Percentiles rank a stretch among this genome's conserved stretches.
These are phyloP conservation scores for Spathaspora hagerdaliae DNA, from an alignment of 805 yeast genomes.

Conservation along the genomic window DNA sequence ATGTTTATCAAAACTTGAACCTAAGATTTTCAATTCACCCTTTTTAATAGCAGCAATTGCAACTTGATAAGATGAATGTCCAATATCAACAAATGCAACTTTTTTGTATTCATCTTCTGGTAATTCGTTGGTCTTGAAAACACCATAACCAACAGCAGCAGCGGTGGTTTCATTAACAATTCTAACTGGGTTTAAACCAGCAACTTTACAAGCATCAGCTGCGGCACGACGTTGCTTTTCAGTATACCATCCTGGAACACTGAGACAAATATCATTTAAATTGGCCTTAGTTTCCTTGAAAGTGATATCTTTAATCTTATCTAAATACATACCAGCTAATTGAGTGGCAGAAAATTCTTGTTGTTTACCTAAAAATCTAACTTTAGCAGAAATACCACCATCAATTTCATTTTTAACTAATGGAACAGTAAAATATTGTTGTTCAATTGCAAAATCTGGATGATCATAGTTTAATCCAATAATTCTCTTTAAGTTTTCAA, in stretches of 20 bases:
- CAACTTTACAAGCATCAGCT: constrained; percentile 90
- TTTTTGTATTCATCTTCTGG: constrained; percentile 91
- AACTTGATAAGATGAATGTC: constrained; percentile 93
- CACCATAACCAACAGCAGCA: constrained; percentile 99
- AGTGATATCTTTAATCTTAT: constrained; percentile 82
- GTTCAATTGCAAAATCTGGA: constrained; percentile 74
- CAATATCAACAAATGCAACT: constrained; percentile 93
- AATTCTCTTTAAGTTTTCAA: constrained; percentile 89
- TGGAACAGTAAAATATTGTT: constrained; percentile 68
- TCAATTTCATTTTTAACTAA: constrained; percentile 59
- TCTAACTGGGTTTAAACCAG: constrained; percentile 97
- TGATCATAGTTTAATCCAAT: constrained; percentile 73
- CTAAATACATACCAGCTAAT: constrained; percentile 90
- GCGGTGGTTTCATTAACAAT: constrained; percentile 96
- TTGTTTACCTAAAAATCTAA: constrained; percentile 75
- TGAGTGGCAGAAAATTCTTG: constrained; percentile 82
- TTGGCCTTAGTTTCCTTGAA: constrained; percentile 75
- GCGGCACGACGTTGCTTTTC: constrained; percentile 96
- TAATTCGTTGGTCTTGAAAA: constrained; percentile 86
- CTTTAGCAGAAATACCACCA: constrained; percentile 81
- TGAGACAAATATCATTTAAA: constrained; percentile 83
- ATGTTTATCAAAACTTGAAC: constrained; percentile 89
- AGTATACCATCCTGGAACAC: constrained; percentile 97
- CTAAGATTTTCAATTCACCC: constrained; percentile 92
- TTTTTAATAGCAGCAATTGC: constrained; percentile 86